Conservation (phyloP, 1,284 basidiomycete species). For the Moesziomyces sp. region DNA sequence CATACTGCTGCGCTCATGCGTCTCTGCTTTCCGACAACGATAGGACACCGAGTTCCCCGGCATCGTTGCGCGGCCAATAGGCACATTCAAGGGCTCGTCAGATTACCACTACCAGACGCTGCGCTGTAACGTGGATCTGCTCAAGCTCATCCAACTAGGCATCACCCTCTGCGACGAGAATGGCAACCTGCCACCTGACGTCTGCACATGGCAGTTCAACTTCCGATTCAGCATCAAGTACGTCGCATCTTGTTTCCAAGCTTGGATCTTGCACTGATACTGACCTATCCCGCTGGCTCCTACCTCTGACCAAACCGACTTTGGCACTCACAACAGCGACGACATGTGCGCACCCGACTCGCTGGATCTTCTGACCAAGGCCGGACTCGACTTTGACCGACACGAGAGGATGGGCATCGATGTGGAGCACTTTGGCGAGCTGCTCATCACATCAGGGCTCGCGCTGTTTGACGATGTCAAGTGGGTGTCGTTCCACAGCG, state of each 20-base stretch:
- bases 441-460: constrained; percentile 94
- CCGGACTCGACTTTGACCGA: constrained; percentile 93
- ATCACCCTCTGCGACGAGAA: constrained; percentile 93
- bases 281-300: not conserved
- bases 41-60: constrained; percentile 96
- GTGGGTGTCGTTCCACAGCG: constrained; percentile 99
- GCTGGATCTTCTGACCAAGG: constrained; percentile 91
- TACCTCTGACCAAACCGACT: too few species aligned
- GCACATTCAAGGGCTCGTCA: constrained; percentile 92
- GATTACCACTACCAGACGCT: constrained; percentile 99
- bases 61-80: constrained; percentile 96
- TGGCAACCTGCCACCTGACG: constrained; percentile 81
- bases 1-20: not conserved
- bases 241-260: constrained; percentile 64
- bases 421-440: constrained; percentile 94
- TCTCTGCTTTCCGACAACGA: not conserved
- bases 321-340: constrained; percentile 72
- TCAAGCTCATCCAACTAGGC: constrained; percentile 97
- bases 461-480: constrained; percentile 88
- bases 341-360: constrained; percentile 99
- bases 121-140: constrained; percentile 92
- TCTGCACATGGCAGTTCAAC: constrained; percentile 99
- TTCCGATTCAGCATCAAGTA: constrained; percentile 91
- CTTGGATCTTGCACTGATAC: not conserved
- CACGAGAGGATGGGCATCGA: constrained; percentile 92